Percentiles rank a stretch among this genome's conserved stretches.
Conservation (phyloP, 352 stramenopile genomes). For the Phytophthora sp. region DNA sequence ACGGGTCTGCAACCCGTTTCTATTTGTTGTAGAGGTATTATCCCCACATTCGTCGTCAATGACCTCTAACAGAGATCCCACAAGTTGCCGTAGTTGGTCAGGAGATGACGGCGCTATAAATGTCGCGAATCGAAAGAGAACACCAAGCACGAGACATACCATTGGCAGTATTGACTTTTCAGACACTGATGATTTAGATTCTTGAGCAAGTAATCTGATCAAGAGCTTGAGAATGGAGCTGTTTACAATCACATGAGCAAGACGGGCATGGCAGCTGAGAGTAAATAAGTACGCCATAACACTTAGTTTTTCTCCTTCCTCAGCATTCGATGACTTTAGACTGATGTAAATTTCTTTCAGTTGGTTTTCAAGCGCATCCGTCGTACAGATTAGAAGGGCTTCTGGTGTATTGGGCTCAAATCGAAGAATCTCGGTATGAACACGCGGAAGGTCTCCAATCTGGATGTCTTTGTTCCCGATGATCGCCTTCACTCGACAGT, state of each 20-base stretch:
- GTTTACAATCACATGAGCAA: conserved; percentile 86
- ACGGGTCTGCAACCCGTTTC: conserved; percentile 20
- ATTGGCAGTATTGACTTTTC: conserved; percentile 38
- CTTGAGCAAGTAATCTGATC: conserved; percentile 54
- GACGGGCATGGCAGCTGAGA: conserved; percentile 53
- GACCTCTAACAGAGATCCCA: conserved; percentile 41
- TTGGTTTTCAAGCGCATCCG: conserved; percentile 66
- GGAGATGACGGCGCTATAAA: conserved; percentile 70
- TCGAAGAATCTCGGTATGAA: conserved; percentile 35
- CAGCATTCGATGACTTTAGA: conserved; percentile 45
- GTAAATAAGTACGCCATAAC: conserved; percentile 67
- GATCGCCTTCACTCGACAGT: conserved; percentile 70
- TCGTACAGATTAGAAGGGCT: conserved; percentile 46
- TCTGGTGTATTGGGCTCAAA: conserved; percentile 50
- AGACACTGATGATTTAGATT: conserved; percentile 15
- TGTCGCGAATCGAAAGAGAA: conserved; percentile 73
- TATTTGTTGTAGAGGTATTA: too few species aligned
- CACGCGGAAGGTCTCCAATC: conserved; percentile 24
- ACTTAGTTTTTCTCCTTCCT: conserved; percentile 48
- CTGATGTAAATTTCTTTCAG: conserved; percentile 80
- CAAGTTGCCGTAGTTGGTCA: conserved; percentile 59
- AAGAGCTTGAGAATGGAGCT: conserved; percentile 76
- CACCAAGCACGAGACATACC: conserved; percentile 64
- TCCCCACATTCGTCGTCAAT: too few species aligned
- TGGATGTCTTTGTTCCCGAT: conserved; percentile 64